Evolutionary conservation across 257 asterid species (phyloP), one percentile per base, ranked within the genome.

Genomic region (Coffea eugenioides): DNA sequence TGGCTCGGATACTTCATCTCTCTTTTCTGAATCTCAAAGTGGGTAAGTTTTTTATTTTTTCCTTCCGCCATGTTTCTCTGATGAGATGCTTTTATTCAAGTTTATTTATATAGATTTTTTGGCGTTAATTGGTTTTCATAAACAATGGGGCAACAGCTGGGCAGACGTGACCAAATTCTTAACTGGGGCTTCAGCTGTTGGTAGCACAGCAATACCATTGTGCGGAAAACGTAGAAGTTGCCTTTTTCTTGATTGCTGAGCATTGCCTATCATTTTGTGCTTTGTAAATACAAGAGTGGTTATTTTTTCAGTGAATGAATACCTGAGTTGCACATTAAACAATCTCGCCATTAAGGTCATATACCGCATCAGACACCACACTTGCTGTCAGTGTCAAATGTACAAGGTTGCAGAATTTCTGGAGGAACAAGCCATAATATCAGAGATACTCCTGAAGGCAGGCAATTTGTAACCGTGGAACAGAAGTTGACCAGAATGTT

Each of bases 131-230:
- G 73, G 66, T 75, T 52, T 31, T 73, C 45, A 43, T 71, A 45
- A 57, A 10, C 43, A 8, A 74, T 77, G 23, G 76, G 77, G 83
- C 92, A 90, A 95, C 97, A 93, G 98, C 78, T 93, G 99, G 99
- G 72, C 89, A 56, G 87, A 95, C 80, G 97, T 90, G 11, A 85
- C 96, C 0, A 95, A 95, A 90, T 93, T 95, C 85, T 83, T 95
- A 80, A 95, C 97, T 21, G 99, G 98, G 77, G 92, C 95, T 75
- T 92, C 99, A 75, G 83, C 88, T 11, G 92, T 92, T 76, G 99
- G 99, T 67, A 95, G 99, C 89, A 82, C 93, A 74, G 97, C 98
- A 10, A 91, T 95, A 80, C 98, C 99, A n/a, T 23, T 69, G 77
- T 71, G 49, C 68, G 67, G n/a, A n/a, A 23, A 52, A 65, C 1